Conservation (phyloP, 2,329 filamentous ascomycete genomes). For the Emergomyces pasteurianus region DNA sequence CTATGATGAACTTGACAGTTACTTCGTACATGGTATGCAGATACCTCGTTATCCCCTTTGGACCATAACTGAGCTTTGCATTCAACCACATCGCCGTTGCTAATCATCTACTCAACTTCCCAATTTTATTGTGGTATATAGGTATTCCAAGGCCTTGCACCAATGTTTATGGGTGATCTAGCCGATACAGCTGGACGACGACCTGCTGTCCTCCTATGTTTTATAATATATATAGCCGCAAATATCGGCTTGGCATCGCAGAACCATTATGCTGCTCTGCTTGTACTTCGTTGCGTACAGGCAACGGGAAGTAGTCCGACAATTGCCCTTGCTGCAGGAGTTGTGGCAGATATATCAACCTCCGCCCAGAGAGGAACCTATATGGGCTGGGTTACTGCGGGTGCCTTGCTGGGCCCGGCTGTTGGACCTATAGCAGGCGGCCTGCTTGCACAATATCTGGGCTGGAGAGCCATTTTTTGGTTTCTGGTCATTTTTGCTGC, state of each 20-base stretch:
- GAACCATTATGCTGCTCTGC: conserved; percentile 44
- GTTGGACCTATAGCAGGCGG: conserved; percentile 54
- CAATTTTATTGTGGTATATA: conserved; percentile 23
- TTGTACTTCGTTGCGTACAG: conserved; percentile 52
- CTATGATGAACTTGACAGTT: conserved; percentile 39
- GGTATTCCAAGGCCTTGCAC: conserved; percentile 51
- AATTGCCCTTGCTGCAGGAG: conserved; percentile 57
- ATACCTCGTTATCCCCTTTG: neutral
- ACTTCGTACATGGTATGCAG: conserved; percentile 36
- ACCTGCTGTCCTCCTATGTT: conserved; percentile 49
- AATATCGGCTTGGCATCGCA: conserved; percentile 51
- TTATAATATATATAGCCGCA: conserved; percentile 45
- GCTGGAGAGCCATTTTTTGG: conserved; percentile 61
- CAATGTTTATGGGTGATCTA: conserved; percentile 50
- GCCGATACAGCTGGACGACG: conserved; percentile 49
- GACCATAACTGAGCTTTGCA: neutral
- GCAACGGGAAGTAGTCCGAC: conserved; percentile 55
- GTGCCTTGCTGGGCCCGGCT: conserved; percentile 39
- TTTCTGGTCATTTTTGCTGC: conserved; percentile 46
- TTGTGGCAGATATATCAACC: conserved; percentile 60
- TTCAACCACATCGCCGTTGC: neutral
- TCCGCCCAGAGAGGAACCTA: conserved; percentile 60
- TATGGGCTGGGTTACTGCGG: conserved; percentile 54
- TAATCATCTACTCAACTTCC: conserved; percentile 4
- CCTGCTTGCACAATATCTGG: conserved; percentile 49